A percentile compares a stretch with the other conserved stretches of the same genome.
Evolutionary conservation across 257 asterid genomes (phyloP).

Genomic region (Oldenlandia corymbosa): DNA sequence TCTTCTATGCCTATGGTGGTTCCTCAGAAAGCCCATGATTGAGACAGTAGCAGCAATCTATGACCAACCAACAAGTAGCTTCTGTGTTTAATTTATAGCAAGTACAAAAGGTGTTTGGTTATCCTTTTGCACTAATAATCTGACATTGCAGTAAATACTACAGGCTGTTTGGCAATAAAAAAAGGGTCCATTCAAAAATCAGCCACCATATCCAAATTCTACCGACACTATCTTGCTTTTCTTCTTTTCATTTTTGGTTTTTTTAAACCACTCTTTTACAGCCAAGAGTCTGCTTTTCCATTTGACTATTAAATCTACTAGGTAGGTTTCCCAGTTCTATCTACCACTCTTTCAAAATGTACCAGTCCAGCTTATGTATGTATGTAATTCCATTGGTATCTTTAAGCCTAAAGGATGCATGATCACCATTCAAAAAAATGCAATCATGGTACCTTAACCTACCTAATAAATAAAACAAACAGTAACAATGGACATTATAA

Average conservation of each 20-base stretch:
- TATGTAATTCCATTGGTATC: no score
- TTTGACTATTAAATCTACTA: no score
- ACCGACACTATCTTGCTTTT: neutral
- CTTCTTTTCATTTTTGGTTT: no score
- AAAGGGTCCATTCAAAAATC: neutral
- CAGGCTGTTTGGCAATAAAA: slow-evolving; percentile 9
- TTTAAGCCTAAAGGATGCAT: no score
- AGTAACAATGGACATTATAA: no score
- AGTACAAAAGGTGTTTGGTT: neutral
- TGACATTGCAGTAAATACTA: slow-evolving; percentile 2
- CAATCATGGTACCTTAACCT: no score
- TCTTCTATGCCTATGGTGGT: neutral
- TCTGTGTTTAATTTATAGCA: neutral
- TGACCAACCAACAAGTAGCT: slow-evolving; percentile 2
- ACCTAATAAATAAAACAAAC: no score
- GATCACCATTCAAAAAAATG: no score
- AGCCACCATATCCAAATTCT: slow-evolving; percentile 1
- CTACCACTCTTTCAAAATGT: no score
- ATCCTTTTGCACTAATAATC: neutral
- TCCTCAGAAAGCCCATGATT: neutral
- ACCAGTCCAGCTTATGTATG: no score
- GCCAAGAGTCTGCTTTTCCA: neutral
- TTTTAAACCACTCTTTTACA: no score
- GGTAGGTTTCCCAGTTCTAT: no score
- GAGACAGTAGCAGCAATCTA: slow-evolving; percentile 1